Evolutionary conservation across 2,329 filamentous ascomycete genomes (phyloP).

Genomic region (Pseudocercospora vitis): DNA sequence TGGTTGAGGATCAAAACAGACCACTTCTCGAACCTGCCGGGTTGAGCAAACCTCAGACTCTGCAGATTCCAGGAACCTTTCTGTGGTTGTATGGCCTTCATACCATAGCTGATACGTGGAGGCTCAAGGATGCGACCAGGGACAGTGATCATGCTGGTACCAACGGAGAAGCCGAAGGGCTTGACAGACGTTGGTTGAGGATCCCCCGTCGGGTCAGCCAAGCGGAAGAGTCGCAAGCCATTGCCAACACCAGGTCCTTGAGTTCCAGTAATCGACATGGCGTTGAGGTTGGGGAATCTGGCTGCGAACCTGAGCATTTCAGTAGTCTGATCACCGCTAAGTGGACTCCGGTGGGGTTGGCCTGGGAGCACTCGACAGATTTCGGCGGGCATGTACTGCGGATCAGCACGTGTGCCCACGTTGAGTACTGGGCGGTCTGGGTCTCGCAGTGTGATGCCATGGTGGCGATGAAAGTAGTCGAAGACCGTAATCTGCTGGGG

Average conservation of each 20-base stretch:
- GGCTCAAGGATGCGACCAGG: slow-evolving; percentile 65
- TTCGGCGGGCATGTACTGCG: slow-evolving; percentile 67
- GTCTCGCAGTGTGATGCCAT: slow-evolving; percentile 44
- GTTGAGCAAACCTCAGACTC: slow-evolving; percentile 55
- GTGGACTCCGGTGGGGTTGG: slow-evolving; percentile 61
- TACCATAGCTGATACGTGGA: slow-evolving; percentile 62
- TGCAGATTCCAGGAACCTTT: slow-evolving; percentile 37
- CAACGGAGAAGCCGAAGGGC: slow-evolving; percentile 64
- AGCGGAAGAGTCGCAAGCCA: slow-evolving; percentile 59
- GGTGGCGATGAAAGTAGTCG: slow-evolving; percentile 50
- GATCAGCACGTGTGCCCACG: slow-evolving; percentile 57
- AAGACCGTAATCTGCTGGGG: slow-evolving; percentile 51
- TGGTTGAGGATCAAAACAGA: slow-evolving; percentile 33
- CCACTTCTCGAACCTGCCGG: slow-evolving; percentile 55
- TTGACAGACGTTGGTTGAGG: slow-evolving; percentile 25
- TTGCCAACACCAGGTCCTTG: slow-evolving; percentile 39
- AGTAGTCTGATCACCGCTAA: slow-evolving; percentile 61
- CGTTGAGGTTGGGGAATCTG: slow-evolving; percentile 65
- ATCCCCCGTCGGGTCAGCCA: slow-evolving; percentile 37
- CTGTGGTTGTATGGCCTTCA: slow-evolving; percentile 18
- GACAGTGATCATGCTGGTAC: slow-evolving; percentile 66
- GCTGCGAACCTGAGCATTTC: slow-evolving; percentile 73
- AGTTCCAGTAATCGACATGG: slow-evolving; percentile 57
- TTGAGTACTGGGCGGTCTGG: slow-evolving; percentile 62
- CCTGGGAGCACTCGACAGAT: slow-evolving; percentile 63